These are phyloP conservation scores for Taxawa tesnikishii DNA, from an alignment of 2,329 filamentous ascomycete genomes.

Conservation along the genomic window DNA sequence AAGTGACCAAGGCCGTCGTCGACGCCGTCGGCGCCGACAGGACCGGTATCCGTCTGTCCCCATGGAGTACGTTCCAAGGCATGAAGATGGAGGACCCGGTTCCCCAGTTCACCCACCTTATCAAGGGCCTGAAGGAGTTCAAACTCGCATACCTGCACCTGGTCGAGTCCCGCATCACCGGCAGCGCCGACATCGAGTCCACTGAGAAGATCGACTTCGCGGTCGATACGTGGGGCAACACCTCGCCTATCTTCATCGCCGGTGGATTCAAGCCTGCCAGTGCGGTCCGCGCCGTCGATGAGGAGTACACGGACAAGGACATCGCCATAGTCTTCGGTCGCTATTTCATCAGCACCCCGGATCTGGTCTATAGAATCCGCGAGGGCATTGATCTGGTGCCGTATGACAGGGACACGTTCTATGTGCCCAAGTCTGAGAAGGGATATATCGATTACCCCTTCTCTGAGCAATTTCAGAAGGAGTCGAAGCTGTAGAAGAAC, in stretches of 20 bases:
- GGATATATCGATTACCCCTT: conserved; percentile 32
- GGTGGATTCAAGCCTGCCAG: conserved; percentile 29
- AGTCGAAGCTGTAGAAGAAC: background rate
- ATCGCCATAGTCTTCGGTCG: conserved; percentile 36
- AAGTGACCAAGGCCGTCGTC: conserved; percentile 39
- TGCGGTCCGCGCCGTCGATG: conserved; percentile 22
- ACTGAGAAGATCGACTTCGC: conserved; percentile 31
- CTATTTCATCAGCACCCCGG: conserved; percentile 37
- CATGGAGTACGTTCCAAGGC: conserved; percentile 48
- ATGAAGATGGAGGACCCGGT: conserved; percentile 52
- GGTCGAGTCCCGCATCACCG: conserved; percentile 44
- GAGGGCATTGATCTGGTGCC: conserved; percentile 29
- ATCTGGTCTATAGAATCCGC: conserved; percentile 33
- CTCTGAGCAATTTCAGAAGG: conserved; percentile 9
- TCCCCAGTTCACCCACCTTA: conserved; percentile 50
- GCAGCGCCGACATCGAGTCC: conserved; percentile 27
- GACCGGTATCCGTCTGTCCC: conserved; percentile 46
- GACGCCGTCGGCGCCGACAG: conserved; percentile 40
- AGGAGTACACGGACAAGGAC: conserved; percentile 30
- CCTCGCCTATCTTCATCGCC: conserved; percentile 34
- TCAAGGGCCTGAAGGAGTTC: conserved; percentile 37
- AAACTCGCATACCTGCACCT: conserved; percentile 50
- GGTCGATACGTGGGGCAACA: conserved; percentile 31
- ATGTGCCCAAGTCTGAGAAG: conserved; percentile 23
- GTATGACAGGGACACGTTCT: conserved; percentile 36